These are phyloP conservation scores for Saksenaea oblongispora DNA, from an alignment of 371 early-diverging fungal genomes.

Conservation along the genomic window DNA sequence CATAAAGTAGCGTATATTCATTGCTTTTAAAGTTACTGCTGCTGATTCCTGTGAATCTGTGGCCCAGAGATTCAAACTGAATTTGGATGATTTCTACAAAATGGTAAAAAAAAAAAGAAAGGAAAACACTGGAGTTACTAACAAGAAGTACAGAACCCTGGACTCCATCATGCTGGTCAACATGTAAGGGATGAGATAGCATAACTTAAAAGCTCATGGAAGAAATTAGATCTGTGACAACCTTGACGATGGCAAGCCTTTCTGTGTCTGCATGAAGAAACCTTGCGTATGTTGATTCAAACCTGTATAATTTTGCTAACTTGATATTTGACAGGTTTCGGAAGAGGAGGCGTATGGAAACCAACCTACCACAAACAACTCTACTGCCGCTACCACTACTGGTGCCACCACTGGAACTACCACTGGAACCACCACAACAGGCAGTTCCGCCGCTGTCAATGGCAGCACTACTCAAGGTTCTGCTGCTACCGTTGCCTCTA, in stretches of 20 bases:
- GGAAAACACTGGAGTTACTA: background rate
- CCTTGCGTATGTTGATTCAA: background rate
- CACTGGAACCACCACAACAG: background rate
- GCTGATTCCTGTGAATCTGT: slow-evolving; percentile 16
- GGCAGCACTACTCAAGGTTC: no score
- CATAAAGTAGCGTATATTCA: slow-evolving; percentile 1
- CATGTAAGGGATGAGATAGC: background rate
- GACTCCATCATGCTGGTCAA: slow-evolving; percentile 21
- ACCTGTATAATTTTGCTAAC: background rate
- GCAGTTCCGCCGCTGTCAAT: no score
- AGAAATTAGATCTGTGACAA: slow-evolving; percentile 17
- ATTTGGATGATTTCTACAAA: slow-evolving; percentile 12
- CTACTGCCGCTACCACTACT: background rate
- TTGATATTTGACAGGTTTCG: background rate
- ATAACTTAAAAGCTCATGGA: background rate
- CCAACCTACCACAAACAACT: background rate
- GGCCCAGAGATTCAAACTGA: slow-evolving; percentile 16
- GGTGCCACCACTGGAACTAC: background rate
- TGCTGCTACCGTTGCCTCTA: background rate
- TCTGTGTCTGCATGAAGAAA: slow-evolving; percentile 22
- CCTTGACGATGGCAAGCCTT: slow-evolving; percentile 29
- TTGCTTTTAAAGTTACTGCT: background rate
- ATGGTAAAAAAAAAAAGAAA: background rate
- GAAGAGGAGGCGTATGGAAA: background rate
- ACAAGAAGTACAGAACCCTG: slow-evolving; percentile 8